Base-by-base conservation (phyloP, 306 rosid species). In the Malus fusca region DNA sequence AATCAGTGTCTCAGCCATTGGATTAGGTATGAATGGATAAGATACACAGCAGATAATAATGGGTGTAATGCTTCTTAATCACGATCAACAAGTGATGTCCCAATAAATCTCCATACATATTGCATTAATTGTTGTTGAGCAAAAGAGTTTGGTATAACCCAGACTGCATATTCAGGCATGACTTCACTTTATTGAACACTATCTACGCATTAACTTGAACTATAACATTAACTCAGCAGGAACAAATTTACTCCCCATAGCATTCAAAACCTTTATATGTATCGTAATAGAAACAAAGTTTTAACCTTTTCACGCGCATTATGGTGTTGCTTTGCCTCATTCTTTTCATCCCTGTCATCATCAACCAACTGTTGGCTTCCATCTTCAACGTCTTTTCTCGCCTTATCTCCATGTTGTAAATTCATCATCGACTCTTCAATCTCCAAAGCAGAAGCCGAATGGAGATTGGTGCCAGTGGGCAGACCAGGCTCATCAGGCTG, bases 401-500 rank as follows among this genome's bases (percentile, higher is more conserved):
- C 66, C 60, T 75, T 71, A 73, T 72, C 78, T 60, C 79, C 71
- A 68, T 31, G 46, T 75, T 51, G 76, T 66, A 82, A 68, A 80
- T 68, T 79, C 68, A 75, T 63, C 68, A 63, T 60, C 4, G 84
- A 81, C 53, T 79, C 86, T 65, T 87, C 85, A 22, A 75, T 66
- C 21, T 75, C 85, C 18, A 72, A 75, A 74, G 71, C 83, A 26
- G 84, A 74, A 22, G 79, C 83, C 0, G 91, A 87, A 75, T 65
- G 88, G 35, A 87, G 86, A 65, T 72, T 77, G 73, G 86, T 88
- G 59, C 90, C 87, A 0, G 92, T 42, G 0, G 92, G 92, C 4
- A 83, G 88, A 52, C 84, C 96, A 1, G 84, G 94, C 23, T 67
- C 85, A 81, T 88, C 96, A 81, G 86, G 87, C 87, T 81, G 96